Percentiles rank a stretch among this genome's conserved stretches.
Evolutionary conservation across 2,329 filamentous ascomycete genomes (phyloP).

Genomic region (Teratosphaeria zuluensis): DNA sequence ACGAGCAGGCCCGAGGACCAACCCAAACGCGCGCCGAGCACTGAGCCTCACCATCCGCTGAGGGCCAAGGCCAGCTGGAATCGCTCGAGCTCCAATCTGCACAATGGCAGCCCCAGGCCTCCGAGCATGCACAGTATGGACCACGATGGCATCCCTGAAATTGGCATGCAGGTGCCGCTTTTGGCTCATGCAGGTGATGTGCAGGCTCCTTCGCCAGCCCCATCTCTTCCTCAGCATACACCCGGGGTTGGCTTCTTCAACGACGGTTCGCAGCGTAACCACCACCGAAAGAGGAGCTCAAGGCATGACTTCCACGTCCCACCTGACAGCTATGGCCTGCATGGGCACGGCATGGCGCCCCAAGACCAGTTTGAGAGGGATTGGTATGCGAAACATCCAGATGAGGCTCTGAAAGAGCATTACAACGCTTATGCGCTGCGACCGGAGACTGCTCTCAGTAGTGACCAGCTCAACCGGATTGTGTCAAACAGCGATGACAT

Average conservation of each 20-base stretch:
- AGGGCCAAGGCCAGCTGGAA: constrained; percentile 53
- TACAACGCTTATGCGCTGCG: constrained; percentile 52
- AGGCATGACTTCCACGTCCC: constrained; percentile 58
- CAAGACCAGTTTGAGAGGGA: constrained; percentile 79
- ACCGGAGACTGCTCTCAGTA: constrained; percentile 76
- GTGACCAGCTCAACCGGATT: constrained; percentile 81
- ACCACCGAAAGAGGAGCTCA: constrained; percentile 59
- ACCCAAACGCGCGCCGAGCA: constrained; percentile 18
- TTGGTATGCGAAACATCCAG: constrained; percentile 88
- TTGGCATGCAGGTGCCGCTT: constrained; percentile 89
- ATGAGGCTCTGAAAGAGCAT: constrained; percentile 70
- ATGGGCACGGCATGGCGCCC: constrained; percentile 66
- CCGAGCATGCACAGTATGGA: constrained; percentile 48
- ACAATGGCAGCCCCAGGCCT: constrained; percentile 40
- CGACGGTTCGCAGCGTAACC: constrained; percentile 47
- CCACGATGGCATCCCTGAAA: constrained; percentile 75
- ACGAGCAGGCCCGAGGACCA: constrained; percentile 13
- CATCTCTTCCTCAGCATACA: constrained; percentile 33
- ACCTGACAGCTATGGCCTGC: constrained; percentile 85
- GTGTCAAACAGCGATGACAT: constrained; percentile 59
- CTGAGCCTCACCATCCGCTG: constrained; percentile 45
- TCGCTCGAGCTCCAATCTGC: constrained; percentile 37
- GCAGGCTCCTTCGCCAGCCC: constrained; percentile 80
- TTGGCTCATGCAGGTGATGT: constrained; percentile 87
- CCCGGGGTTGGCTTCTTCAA: constrained; percentile 45